Evolutionary conservation across 306 rosid species (phyloP).

Genomic region (Acmispon strigosus): DNA sequence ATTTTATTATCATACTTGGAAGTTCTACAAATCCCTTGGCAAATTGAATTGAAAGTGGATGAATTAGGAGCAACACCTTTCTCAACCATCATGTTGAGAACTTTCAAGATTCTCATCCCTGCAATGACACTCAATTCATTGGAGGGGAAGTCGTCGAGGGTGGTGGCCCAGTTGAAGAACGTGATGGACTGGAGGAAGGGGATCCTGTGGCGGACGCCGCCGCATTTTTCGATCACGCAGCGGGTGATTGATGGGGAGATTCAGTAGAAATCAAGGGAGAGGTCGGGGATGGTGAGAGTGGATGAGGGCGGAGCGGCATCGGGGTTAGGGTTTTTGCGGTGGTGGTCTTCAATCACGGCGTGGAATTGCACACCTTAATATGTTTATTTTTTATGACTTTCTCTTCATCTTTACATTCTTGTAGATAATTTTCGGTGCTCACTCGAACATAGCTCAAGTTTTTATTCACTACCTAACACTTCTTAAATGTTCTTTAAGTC

Average conservation of each 20-base stretch:
- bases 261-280: conserved; percentile 42
- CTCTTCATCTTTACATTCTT: too few relatives aligned
- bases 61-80: conserved; percentile 67
- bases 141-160: conserved; percentile 30
- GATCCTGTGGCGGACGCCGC: conserved; percentile 76
- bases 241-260: conserved; percentile 50
- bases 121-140: conserved; percentile 85
- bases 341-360: conserved; percentile 61
- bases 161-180: conserved; percentile 81
- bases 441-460: too few relatives aligned
- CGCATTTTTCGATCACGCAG: conserved; percentile 67
- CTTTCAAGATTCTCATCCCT: conserved; percentile 65
- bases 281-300: conserved; percentile 48
- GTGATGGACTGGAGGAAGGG: conserved; percentile 68
- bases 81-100: conserved; percentile 60
- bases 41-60: conserved; percentile 59
- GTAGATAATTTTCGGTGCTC: too few relatives aligned
- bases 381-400: too few relatives aligned
- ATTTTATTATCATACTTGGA: neutral
- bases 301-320: conserved; percentile 40
- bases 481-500: too few relatives aligned
- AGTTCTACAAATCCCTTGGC: conserved; percentile 57
- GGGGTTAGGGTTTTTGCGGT: conserved; percentile 65
- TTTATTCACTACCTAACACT: too few relatives aligned
- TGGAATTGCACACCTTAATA: too few relatives aligned